Evolutionary conservation across 2,329 filamentous ascomycete species (phyloP), one percentile per base, ranked within the genome.

Genomic region (Cytospora piceicola): DNA sequence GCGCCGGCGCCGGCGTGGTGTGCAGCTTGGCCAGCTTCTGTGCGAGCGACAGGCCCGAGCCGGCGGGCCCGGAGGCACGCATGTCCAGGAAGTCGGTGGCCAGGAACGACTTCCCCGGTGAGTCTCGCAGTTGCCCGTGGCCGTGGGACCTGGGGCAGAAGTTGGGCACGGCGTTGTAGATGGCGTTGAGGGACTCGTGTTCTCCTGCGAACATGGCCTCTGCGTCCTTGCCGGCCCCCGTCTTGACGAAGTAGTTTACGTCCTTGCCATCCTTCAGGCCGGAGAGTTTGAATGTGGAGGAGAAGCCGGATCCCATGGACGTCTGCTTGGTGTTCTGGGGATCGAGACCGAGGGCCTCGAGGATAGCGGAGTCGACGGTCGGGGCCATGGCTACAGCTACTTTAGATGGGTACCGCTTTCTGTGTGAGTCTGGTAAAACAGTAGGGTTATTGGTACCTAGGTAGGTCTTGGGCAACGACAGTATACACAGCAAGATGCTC

Each of bases 71-170:
- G 61, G 79, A 70, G 4, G 79, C 69, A 0, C 81, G 77, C 0
- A 94, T 82, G 63, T 94, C 85, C 0, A 97, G 81, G 74, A 94
- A 97, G 71, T 96, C 92, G 0, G 93, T 97, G 0, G 85, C 90
- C 32, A 90, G 80, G 72, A 88, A 90, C 74, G 78, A 79, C 20
- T 73, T 77, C 52, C 75, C 75, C 0, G 88, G 79, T 61, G 85
- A 86, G 2, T 80, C 82, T 1, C 77, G 80, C 32, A 85, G 80
- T 2, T 82, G 73, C 1, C 94, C 94, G 74, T 92, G 87, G 39
- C 90, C 92, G 74, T 93, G 83, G 0, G 91, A 90, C 56, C 83
- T 82, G 0, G 94, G 93, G 73, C 91, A 94, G 61, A 97, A 85
- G 36, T 84, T 84, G 1, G 93, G 90, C 0, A 95, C 90, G 17